Conservation (phyloP, 73 alveolate species). For the Tetrahymena malaccensis region DNA sequence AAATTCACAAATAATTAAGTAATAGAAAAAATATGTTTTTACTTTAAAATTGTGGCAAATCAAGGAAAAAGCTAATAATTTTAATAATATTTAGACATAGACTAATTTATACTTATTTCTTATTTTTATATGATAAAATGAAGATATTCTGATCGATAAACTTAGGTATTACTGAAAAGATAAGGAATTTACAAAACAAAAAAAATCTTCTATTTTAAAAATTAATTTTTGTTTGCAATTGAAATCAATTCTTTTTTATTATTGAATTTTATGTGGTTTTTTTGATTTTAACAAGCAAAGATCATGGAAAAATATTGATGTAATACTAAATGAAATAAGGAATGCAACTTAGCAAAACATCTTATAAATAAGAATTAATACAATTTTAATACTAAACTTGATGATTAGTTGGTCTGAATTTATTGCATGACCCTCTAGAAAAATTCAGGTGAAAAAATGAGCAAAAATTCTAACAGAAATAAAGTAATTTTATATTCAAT, state of each 20-base stretch:
- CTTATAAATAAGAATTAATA: too few species aligned
- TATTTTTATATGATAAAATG: too few species aligned
- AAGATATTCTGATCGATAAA: background rate
- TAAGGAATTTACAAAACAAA: background rate
- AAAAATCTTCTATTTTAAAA: background rate
- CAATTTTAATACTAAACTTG: too few species aligned
- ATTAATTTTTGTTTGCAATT: background rate
- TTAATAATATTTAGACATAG: background rate
- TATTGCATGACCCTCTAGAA: too few species aligned
- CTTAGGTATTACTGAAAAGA: background rate
- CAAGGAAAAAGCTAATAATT: too few species aligned
- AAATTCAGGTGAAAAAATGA: background rate
- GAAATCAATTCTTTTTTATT: too few species aligned
- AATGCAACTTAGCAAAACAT: background rate
- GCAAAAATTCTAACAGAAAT: background rate
- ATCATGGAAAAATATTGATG: background rate
- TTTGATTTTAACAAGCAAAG: too few species aligned
- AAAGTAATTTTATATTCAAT: too few species aligned
- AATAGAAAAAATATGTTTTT: background rate
- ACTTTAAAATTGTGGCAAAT: background rate
- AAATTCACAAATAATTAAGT: too few species aligned
- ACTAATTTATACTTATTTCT: background rate
- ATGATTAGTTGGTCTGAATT: too few species aligned
- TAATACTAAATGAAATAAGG: background rate
- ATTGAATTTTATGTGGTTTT: background rate